These are phyloP conservation scores for Magnusiomyces tetraspermus DNA, from an alignment of 1,139 yeast genomes.

Conservation along the genomic window DNA sequence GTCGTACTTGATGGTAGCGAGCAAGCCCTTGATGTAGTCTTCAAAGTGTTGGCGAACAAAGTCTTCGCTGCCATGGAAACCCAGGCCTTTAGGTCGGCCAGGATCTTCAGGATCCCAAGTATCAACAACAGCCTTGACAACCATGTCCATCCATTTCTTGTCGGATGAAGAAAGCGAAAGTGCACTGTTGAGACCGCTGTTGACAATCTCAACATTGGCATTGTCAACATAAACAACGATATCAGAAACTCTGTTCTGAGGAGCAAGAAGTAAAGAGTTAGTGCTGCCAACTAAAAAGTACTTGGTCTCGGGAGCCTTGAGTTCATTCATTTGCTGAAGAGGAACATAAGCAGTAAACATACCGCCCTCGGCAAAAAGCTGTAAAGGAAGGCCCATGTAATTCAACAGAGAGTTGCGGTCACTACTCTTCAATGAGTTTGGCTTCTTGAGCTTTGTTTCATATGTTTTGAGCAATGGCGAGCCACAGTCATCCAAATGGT, in stretches of 20 bases:
- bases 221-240: conserved; percentile 42
- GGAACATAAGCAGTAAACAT: conserved; percentile 91
- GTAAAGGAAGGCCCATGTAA: conserved; percentile 83
- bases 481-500: conserved; percentile 67
- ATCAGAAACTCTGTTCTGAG: conserved; percentile 51
- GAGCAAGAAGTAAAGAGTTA: conserved; percentile 66
- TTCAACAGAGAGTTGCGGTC: conserved; percentile 67
- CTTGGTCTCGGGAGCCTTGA: conserved; percentile 47
- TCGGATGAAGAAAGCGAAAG: conserved; percentile 56
- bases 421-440: conserved; percentile 66
- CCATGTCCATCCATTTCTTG: conserved; percentile 58
- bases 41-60: conserved; percentile 81
- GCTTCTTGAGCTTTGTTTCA: conserved; percentile 44
- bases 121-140: conserved; percentile 32
- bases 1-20: conserved; percentile 63
- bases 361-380: conserved; percentile 76
- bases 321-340: conserved; percentile 74
- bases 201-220: conserved; percentile 39
- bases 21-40: conserved; percentile 70
- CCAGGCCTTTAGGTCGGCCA: conserved; percentile 39
- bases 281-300: conserved; percentile 83
- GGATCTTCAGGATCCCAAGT: conserved; percentile 39
- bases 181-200: conserved; percentile 35
- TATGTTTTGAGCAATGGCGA: conserved; percentile 62
- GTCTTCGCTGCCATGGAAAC: conserved; percentile 75